phyloP scores from a whole-genome alignment of 768 basidiomycete genomes.

The Cubamyces lactineus region DNA sequence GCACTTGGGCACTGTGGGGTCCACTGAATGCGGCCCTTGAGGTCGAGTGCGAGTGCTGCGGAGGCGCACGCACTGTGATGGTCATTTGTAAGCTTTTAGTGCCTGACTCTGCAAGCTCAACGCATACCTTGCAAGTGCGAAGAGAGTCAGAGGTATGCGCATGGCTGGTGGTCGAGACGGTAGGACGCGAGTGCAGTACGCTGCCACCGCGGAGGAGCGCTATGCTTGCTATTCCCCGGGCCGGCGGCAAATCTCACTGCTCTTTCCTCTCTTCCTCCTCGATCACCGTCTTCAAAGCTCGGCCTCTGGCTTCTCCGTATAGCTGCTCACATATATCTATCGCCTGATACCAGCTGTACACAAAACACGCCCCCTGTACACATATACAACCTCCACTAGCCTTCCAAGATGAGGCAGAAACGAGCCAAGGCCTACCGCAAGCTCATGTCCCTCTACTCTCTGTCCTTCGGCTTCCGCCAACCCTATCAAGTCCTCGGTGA shows the following conservation, averaged over 20 bases:
- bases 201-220: neutral
- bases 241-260: slow-evolving; percentile 17
- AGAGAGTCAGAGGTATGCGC: slow-evolving; percentile 23
- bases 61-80: slow-evolving; percentile 33
- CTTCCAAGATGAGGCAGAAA: slow-evolving; percentile 81
- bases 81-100: neutral
- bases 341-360: neutral
- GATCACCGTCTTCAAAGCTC: neutral
- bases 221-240: neutral
- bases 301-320: too few species aligned
- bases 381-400: neutral
- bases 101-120: neutral
- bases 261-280: neutral
- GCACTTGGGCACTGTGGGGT: slow-evolving; percentile 70
- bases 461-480: slow-evolving; percentile 87
- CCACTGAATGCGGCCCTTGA: slow-evolving; percentile 68
- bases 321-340: neutral
- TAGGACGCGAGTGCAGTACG: slow-evolving; percentile 6
- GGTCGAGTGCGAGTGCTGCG: slow-evolving; percentile 48
- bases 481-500: slow-evolving; percentile 92
- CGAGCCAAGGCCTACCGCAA: slow-evolving; percentile 93
- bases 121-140: slow-evolving; percentile 25
- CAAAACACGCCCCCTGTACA: neutral
- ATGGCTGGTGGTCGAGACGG: slow-evolving; percentile 20
- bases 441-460: slow-evolving; percentile 88